Conservation (phyloP, 208 protist species). For the Acanthamoeba lenticulata region DNA sequence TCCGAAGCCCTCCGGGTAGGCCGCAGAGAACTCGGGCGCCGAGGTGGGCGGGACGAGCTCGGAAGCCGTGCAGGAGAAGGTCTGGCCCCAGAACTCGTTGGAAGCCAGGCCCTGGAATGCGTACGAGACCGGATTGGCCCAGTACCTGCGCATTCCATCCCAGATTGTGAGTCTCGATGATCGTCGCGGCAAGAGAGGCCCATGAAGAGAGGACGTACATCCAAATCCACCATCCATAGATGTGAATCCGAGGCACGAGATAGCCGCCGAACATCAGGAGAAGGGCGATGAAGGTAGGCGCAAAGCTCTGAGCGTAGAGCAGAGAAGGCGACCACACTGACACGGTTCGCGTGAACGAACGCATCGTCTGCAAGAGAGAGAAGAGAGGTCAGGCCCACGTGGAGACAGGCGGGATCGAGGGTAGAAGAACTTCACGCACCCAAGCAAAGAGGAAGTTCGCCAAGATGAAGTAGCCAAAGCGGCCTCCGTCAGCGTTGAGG, state of each 20-base stretch:
- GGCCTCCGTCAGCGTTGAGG: background rate
- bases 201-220: too few species aligned
- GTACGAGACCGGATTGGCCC: slow-evolving; percentile 9
- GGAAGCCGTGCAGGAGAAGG: background rate
- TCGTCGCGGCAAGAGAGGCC: too few species aligned
- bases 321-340: slow-evolving; percentile 24
- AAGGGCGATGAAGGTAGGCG: background rate
- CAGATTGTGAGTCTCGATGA: too few species aligned
- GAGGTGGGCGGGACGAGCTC: background rate
- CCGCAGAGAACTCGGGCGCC: background rate
- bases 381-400: background rate
- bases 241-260: slow-evolving; percentile 45
- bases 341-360: slow-evolving; percentile 10
- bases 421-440: background rate
- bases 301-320: slow-evolving; percentile 41
- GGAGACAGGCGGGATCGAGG: too few species aligned
- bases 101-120: background rate
- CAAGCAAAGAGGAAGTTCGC: background rate
- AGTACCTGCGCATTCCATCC: too few species aligned
- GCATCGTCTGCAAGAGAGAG: background rate
- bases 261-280: slow-evolving; percentile 54
- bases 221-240: slow-evolving; percentile 37
- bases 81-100: slow-evolving; percentile 9
- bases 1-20: too few species aligned
- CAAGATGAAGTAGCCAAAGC: slow-evolving; percentile 44